Conservation (phyloP, 2,329 filamentous ascomycete genomes). For the Aspergillus candidus region DNA sequence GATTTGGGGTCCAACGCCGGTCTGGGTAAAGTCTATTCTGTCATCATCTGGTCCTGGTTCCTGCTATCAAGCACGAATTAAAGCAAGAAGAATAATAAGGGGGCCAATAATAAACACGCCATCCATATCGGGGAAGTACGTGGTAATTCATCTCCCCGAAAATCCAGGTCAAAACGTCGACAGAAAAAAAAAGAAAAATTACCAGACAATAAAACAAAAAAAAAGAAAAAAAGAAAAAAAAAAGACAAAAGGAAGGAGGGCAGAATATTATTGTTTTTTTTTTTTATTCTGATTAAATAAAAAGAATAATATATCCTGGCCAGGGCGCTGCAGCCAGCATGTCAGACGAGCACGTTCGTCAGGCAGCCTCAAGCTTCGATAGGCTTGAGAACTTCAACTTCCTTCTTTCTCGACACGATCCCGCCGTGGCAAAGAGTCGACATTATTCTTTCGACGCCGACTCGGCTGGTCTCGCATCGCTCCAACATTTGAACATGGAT, state of each 20-base stretch:
- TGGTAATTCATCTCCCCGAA: too few relatives aligned
- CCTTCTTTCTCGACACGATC: constrained; percentile 29
- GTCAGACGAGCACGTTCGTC: constrained; percentile 28
- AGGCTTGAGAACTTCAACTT: constrained; percentile 35
- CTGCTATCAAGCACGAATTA: constrained; percentile 10
- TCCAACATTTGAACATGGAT: constrained; percentile 31
- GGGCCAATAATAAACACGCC: not conserved
- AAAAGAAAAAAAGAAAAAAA: constrained; percentile 10
- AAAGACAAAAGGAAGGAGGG: constrained; percentile 9
- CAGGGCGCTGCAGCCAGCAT: constrained; percentile 18
- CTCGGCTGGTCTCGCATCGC: constrained; percentile 24
- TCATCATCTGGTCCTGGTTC: constrained; percentile 14
- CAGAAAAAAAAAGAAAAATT: constrained; percentile 2
- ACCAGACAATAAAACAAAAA: constrained; percentile 4
- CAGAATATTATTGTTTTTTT: not conserved
- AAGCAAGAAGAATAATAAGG: not conserved
- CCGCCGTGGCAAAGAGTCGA: constrained; percentile 24
- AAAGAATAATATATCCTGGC: too few relatives aligned
- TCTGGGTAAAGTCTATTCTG: constrained; percentile 8
- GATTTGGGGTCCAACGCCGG: constrained; percentile 17
- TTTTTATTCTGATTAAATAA: not conserved
- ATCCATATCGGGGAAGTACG: not conserved
- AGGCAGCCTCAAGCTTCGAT: constrained; percentile 24
- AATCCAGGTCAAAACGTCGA: not conserved
- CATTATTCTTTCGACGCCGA: constrained; percentile 37